phyloP scores from a whole-genome alignment of 1,284 basidiomycete species.

The Heterobasidion parviporum region DNA sequence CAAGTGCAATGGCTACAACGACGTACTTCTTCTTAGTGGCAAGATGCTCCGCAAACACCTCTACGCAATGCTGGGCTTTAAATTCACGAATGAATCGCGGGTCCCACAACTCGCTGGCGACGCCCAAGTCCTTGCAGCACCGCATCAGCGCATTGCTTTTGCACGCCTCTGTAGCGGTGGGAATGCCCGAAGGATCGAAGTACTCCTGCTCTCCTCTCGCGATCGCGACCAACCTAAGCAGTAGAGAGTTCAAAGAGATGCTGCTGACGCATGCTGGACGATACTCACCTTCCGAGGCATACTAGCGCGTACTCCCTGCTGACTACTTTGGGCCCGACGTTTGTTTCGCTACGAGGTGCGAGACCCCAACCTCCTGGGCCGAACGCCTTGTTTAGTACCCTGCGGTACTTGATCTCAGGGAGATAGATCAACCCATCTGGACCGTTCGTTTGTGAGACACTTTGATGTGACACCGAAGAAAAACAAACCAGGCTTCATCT shows the following conservation, averaged over 20 bases:
- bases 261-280: neutral
- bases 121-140: slow-evolving; percentile 94
- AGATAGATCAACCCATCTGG: slow-evolving; percentile 91
- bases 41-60: slow-evolving; percentile 80
- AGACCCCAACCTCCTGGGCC: slow-evolving; percentile 97
- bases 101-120: slow-evolving; percentile 97
- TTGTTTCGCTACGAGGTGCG: slow-evolving; percentile 88
- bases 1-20: neutral
- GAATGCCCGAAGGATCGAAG: slow-evolving; percentile 86
- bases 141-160: slow-evolving; percentile 98
- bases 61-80: slow-evolving; percentile 78
- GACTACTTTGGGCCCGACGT: slow-evolving; percentile 84
- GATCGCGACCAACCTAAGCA: slow-evolving; percentile 74
- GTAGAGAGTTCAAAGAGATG: neutral
- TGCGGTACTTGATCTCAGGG: slow-evolving; percentile 97
- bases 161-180: slow-evolving; percentile 92
- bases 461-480: neutral
- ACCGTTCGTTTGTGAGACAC: neutral
- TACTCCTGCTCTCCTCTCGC: slow-evolving; percentile 97
- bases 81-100: slow-evolving; percentile 93
- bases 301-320: slow-evolving; percentile 94
- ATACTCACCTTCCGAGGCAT: slow-evolving; percentile 76
- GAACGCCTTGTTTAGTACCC: slow-evolving; percentile 89
- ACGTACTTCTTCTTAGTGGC: slow-evolving; percentile 85
- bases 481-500: slow-evolving; percentile 84